Conservation (phyloP, 768 basidiomycete species). For the Imleria badia region DNA sequence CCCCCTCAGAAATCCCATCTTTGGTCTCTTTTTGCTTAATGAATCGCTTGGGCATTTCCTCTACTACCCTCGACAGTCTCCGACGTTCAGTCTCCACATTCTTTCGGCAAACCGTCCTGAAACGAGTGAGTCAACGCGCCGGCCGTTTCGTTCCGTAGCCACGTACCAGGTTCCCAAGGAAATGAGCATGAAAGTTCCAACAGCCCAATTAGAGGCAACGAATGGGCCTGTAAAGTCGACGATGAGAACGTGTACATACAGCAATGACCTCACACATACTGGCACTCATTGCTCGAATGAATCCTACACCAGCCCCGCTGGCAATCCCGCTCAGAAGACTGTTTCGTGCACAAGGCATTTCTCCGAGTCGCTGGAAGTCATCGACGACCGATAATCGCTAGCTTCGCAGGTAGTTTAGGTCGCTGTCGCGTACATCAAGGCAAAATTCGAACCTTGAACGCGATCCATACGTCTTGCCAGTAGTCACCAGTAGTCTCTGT, state of each 20-base stretch:
- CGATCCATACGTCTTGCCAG: constrained; percentile 32
- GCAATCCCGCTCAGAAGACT: constrained; percentile 77
- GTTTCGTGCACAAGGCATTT: constrained; percentile 76
- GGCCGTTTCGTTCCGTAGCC: background rate
- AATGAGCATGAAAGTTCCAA: constrained; percentile 68
- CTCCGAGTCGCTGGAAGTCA: constrained; percentile 60
- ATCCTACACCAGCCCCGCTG: constrained; percentile 75
- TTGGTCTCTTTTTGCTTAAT: constrained; percentile 42
- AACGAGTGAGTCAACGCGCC: constrained; percentile 9
- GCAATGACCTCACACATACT: constrained; percentile 43
- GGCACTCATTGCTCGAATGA: constrained; percentile 64
- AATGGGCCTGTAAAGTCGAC: constrained; percentile 42
- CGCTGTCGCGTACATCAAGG: background rate
- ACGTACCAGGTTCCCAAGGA: constrained; percentile 71
- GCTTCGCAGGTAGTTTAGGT: constrained; percentile 30
- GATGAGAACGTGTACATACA: constrained; percentile 6
- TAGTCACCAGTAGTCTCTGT: constrained; percentile 32
- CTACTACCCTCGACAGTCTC: constrained; percentile 55
- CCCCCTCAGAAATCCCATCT: constrained; percentile 20
- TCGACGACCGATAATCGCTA: constrained; percentile 48
- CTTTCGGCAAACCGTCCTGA: constrained; percentile 65
- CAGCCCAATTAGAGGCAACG: constrained; percentile 76
- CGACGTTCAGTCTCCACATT: constrained; percentile 53
- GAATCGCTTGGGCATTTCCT: constrained; percentile 57
- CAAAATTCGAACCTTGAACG: constrained; percentile 29